Evolutionary conservation across 441 rosid species (phyloP).

Genomic region (Lepidium campestre): DNA sequence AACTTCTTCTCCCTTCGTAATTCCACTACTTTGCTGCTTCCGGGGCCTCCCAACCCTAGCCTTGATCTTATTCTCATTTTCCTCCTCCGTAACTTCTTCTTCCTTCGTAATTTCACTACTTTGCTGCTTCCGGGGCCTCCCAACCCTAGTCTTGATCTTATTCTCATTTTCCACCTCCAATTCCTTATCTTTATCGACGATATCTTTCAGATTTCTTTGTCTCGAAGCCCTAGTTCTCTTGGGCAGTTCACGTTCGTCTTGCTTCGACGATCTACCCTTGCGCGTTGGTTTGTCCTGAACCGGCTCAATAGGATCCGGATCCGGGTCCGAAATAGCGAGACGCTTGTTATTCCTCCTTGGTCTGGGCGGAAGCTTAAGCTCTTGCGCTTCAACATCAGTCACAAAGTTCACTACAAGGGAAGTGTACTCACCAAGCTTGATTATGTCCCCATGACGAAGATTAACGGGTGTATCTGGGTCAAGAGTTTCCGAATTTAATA

Average conservation of each 20-base stretch:
- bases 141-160: slow-evolving; percentile 25
- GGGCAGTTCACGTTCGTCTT: slow-evolving; percentile 9
- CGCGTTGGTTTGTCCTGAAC: slow-evolving; percentile 14
- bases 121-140: slow-evolving; percentile 30
- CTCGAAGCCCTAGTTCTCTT: slow-evolving; percentile 31
- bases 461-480: slow-evolving; percentile 30
- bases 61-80: slow-evolving; percentile 10
- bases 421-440: slow-evolving; percentile 58
- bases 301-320: slow-evolving; percentile 1
- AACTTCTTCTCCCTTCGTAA: slow-evolving; percentile 1
- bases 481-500: slow-evolving; percentile 38
- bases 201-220: background rate
- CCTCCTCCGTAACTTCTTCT: background rate
- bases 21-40: slow-evolving; percentile 17
- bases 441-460: slow-evolving; percentile 42
- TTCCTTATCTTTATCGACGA: slow-evolving; percentile 18
- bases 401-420: slow-evolving; percentile 37
- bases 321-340: slow-evolving; percentile 4
- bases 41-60: slow-evolving; percentile 32
- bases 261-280: slow-evolving; percentile 15
- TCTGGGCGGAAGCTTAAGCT: slow-evolving; percentile 28
- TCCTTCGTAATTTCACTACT: background rate
- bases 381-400: background rate
- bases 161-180: slow-evolving; percentile 4
- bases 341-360: slow-evolving; percentile 32